phyloP scores from a whole-genome alignment of 1,284 basidiomycete species.

The Cryptococcus sp. region DNA sequence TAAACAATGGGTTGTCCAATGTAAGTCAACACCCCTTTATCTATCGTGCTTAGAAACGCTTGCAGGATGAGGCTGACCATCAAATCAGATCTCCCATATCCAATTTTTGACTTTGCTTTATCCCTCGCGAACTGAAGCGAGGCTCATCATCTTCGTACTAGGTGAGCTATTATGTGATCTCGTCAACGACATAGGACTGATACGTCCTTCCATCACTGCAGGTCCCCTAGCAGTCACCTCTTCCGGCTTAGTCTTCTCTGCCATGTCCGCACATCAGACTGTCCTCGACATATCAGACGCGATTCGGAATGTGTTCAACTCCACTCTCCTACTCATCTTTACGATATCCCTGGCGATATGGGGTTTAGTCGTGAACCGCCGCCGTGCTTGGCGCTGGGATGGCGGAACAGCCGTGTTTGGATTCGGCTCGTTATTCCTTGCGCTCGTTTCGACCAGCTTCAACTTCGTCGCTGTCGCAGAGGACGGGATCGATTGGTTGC shows the following conservation, averaged over 20 bases:
- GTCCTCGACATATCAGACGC: constrained; percentile 69
- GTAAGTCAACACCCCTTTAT: constrained; percentile 54
- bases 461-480: constrained; percentile 84
- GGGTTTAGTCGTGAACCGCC: constrained; percentile 87
- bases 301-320: constrained; percentile 92
- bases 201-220: constrained; percentile 29
- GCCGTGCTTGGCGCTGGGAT: constrained; percentile 90
- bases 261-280: constrained; percentile 59
- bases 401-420: constrained; percentile 96
- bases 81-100: constrained; percentile 84
- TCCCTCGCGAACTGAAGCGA: constrained; percentile 86
- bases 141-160: constrained; percentile 83
- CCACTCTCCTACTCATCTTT: constrained; percentile 90
- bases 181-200: constrained; percentile 4
- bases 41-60: background rate
- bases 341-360: constrained; percentile 86
- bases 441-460: constrained; percentile 74
- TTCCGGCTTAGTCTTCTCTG: constrained; percentile 80
- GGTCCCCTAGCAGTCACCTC: constrained; percentile 85
- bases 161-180: constrained; percentile 55
- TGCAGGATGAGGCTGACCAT: background rate
- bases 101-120: constrained; percentile 96
- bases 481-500: constrained; percentile 82
- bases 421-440: constrained; percentile 72
- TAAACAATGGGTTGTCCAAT: constrained; percentile 81